These are phyloP conservation scores for Xylaria flabelliformis DNA, from an alignment of 495 filamentous ascomycete species.

Conservation along the genomic window DNA sequence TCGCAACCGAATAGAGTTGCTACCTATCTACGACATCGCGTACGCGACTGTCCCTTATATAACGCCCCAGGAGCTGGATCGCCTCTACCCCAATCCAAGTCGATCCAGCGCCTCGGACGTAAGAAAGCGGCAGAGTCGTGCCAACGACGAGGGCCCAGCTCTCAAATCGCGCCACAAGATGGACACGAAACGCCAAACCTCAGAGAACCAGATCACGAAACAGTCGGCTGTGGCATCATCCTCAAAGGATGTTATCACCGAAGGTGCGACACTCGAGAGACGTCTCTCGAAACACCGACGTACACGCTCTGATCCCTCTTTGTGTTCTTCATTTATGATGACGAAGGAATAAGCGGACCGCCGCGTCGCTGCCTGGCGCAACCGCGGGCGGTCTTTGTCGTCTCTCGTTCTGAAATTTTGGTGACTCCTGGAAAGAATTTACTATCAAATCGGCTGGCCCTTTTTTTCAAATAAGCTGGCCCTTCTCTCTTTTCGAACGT, in stretches of 20 bases:
- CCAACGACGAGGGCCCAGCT: not conserved
- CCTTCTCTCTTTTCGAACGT: not conserved
- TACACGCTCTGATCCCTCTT: not conserved
- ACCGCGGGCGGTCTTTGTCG: not conserved
- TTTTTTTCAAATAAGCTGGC: not conserved
- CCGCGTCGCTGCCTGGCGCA: not conserved
- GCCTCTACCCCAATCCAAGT: not conserved
- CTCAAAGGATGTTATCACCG: not conserved
- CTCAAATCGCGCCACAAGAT: not conserved
- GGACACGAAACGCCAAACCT: not conserved
- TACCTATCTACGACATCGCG: not conserved
- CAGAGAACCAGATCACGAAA: not conserved
- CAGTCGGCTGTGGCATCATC: not conserved
- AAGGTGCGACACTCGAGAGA: not conserved
- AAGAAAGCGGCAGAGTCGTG: not conserved
- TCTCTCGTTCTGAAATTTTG: not conserved
- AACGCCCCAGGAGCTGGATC: not conserved
- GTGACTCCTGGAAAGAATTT: not conserved
- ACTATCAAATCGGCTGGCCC: not conserved
- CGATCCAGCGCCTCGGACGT: not conserved
- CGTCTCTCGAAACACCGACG: not conserved
- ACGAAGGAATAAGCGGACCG: not conserved
- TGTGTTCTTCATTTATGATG: not conserved
- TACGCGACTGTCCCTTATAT: slow-evolving; percentile 3
- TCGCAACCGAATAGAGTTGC: not conserved